Base-by-base conservation (phyloP, 768 basidiomycete species). In the Termitomyces sp. region DNA sequence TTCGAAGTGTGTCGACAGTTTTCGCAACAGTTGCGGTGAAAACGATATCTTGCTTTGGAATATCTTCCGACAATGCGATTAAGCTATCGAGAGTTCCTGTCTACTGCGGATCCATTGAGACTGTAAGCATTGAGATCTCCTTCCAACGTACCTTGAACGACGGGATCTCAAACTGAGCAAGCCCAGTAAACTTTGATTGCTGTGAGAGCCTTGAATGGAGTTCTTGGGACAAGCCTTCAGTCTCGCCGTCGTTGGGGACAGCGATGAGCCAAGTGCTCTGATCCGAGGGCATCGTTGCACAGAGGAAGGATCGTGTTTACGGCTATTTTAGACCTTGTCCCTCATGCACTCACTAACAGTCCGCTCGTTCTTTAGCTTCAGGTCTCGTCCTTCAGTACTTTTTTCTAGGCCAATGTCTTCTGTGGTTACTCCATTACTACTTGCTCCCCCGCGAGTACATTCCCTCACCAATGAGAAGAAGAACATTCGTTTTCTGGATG, bases 221-320 rank as follows among this genome's bases (percentile, higher is more conserved):
- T 58, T 90, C 88, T 60, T 87, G 83, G 45, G 79, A 69, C 30
- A 90, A 71, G 6, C 85, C 84, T 57, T 90, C 89, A 0, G 91
- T 78, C 63, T 97, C 92, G 19, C 90, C 91, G 68, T 93, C 86
- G 60, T 85, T 81, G 12, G 95, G 95, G 2, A 91, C 83, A 42
- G 93, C 78, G 58, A 97, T 78, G 60, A 98, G 74, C 95, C 95
- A 98, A 62, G 93, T 95, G 60, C 90, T 89, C 70, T 95, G 87
- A 77, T 97, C 94, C 67, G 93, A 95, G 55, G 94, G 94, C 94
- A 97, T 97, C 46, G 50, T 61, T 40, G 62, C 43, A 53, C 52
- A 57, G 54, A 57, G 56, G 53, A 61, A 61, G 30, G 54, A 56
- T 41, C 15, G 24, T 66, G 59, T 60, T 62, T 59, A 53, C 55